phyloP scores from a whole-genome alignment of 768 basidiomycete species.

The Lyophyllum semitale region DNA sequence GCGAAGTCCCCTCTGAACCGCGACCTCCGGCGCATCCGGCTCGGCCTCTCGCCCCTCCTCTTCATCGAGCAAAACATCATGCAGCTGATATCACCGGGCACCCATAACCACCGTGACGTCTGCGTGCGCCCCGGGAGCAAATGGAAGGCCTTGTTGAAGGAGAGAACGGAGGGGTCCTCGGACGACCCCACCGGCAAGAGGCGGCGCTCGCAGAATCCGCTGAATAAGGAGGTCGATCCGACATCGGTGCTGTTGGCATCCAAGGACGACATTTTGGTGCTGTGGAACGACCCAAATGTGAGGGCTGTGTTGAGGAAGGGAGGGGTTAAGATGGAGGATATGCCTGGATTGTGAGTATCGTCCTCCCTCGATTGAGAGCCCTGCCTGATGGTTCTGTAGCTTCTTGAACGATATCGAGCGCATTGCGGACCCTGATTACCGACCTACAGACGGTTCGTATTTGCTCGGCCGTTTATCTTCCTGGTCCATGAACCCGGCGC shows the following conservation, averaged over 20 bases:
- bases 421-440: slow-evolving; percentile 55
- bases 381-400: slow-evolving; percentile 32
- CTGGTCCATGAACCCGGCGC: background rate
- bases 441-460: slow-evolving; percentile 64
- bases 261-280: slow-evolving; percentile 56
- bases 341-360: slow-evolving; percentile 65
- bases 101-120: slow-evolving; percentile 32
- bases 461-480: background rate
- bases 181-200: background rate
- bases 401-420: slow-evolving; percentile 72
- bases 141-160: slow-evolving; percentile 48
- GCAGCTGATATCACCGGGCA: slow-evolving; percentile 50
- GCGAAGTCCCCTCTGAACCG: slow-evolving; percentile 20
- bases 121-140: slow-evolving; percentile 58
- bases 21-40: slow-evolving; percentile 33
- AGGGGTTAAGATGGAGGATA: slow-evolving; percentile 56
- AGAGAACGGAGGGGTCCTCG: background rate
- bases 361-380: background rate
- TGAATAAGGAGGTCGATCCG: slow-evolving; percentile 43
- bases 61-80: slow-evolving; percentile 56
- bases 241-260: slow-evolving; percentile 52
- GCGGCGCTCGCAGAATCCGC: slow-evolving; percentile 22
- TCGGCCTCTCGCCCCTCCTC: slow-evolving; percentile 49
- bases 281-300: slow-evolving; percentile 65
- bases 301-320: slow-evolving; percentile 51